These are phyloP conservation scores for Linum lewisii DNA, from an alignment of 345 rosid species.

Conservation along the genomic window DNA sequence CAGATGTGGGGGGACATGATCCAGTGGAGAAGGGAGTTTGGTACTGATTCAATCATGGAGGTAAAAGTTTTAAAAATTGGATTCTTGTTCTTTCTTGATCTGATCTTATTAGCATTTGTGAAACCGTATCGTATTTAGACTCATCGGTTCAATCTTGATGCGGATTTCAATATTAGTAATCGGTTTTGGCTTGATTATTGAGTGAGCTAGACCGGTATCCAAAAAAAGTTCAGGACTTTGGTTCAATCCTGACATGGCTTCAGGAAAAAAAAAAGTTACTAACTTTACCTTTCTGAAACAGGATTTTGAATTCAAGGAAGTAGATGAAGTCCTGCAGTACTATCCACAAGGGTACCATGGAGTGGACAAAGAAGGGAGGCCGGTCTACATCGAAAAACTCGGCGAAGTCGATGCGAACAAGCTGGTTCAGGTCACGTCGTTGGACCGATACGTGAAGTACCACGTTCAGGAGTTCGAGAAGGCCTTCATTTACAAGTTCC, in stretches of 20 bases:
- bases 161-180: too few relatives aligned
- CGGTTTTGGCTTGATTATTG: too few relatives aligned
- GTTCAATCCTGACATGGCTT: too few relatives aligned
- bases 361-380: constrained; percentile 80
- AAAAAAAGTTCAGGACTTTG: too few relatives aligned
- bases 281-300: constrained; percentile 8
- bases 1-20: constrained; percentile 92
- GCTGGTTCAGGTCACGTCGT: constrained; percentile 71
- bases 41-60: constrained; percentile 68
- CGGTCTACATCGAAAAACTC: constrained; percentile 67
- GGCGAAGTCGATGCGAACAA: constrained; percentile 80
- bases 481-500: constrained; percentile 58
- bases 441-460: constrained; percentile 73
- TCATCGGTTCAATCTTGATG: too few relatives aligned
- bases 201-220: too few relatives aligned
- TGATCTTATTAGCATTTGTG: neutral
- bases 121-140: neutral
- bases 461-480: constrained; percentile 86
- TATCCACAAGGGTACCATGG: constrained; percentile 96
- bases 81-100: neutral
- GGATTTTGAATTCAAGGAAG: constrained; percentile 78
- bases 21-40: constrained; percentile 73
- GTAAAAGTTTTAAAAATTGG: constrained; percentile 14
- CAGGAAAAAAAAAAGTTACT: too few relatives aligned
- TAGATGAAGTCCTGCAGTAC: constrained; percentile 55